phyloP scores from a whole-genome alignment of 768 basidiomycete genomes.

The Phallus indusiatus region DNA sequence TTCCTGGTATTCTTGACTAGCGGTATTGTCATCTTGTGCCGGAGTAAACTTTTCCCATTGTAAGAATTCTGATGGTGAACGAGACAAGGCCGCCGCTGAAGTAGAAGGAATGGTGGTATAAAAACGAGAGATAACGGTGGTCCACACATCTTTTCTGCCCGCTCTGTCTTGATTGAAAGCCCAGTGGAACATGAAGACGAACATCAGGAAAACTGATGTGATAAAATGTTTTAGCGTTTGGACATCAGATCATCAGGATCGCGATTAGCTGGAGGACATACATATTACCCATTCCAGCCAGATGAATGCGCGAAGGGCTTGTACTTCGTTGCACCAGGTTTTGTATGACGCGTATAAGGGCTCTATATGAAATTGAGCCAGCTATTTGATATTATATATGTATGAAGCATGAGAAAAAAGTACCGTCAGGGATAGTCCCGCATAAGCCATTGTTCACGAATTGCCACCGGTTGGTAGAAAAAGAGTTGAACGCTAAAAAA shows the following conservation, averaged over 20 bases:
- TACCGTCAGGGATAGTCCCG: slow-evolving; percentile 37
- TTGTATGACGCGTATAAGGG: slow-evolving; percentile 29
- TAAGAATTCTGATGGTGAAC: slow-evolving; percentile 2
- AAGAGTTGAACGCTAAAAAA: slow-evolving; percentile 42
- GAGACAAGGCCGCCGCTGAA: background rate
- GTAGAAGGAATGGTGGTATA: background rate
- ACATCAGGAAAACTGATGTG: slow-evolving; percentile 32
- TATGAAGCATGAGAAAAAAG: background rate
- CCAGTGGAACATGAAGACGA: slow-evolving; percentile 34
- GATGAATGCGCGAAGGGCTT: slow-evolving; percentile 46
- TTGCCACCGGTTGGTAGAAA: slow-evolving; percentile 51
- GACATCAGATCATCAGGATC: background rate
- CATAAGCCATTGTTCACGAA: slow-evolving; percentile 36
- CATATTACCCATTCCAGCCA: slow-evolving; percentile 50
- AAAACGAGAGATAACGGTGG: slow-evolving; percentile 39
- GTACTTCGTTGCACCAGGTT: slow-evolving; percentile 45
- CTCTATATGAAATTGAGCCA: background rate
- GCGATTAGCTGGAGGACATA: slow-evolving; percentile 22
- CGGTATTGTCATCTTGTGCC: background rate
- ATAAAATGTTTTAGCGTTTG: background rate
- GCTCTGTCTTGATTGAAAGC: slow-evolving; percentile 31
- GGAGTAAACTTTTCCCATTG: slow-evolving; percentile 4
- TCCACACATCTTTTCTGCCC: slow-evolving; percentile 45
- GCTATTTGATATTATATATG: background rate
- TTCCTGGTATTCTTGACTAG: background rate